Evolutionary conservation across 345 rosid genomes (phyloP).

Genomic region (Gossypioides kirkii): DNA sequence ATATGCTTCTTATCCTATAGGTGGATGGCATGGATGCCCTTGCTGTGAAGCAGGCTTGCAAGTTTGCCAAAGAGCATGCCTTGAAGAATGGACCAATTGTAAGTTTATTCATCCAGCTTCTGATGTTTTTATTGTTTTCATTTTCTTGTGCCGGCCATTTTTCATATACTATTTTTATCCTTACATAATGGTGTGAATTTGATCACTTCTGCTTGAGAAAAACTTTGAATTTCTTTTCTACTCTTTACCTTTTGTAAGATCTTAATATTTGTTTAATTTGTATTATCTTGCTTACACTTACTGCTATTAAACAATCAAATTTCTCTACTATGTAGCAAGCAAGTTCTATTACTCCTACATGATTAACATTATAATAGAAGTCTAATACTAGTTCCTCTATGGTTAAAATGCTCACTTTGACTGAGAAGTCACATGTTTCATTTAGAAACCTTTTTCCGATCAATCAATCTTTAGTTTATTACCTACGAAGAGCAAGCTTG

Average conservation of each 20-base stretch:
- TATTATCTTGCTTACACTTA: neutral
- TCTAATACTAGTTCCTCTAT: neutral
- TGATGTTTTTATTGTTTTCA: neutral
- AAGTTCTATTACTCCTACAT: neutral
- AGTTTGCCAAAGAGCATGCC: slow-evolving; percentile 83
- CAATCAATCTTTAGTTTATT: neutral
- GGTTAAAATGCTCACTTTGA: neutral
- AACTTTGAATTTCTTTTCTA: neutral
- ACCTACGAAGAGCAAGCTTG: neutral
- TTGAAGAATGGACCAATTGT: slow-evolving; percentile 94
- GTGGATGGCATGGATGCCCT: slow-evolving; percentile 98
- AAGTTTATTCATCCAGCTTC: slow-evolving; percentile 25
- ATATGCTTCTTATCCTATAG: slow-evolving; percentile 21
- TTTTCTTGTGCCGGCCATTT: neutral
- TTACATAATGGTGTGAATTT: neutral
- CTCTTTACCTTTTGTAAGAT: neutral
- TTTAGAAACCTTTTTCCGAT: neutral
- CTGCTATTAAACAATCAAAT: neutral
- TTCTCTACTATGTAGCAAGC: neutral
- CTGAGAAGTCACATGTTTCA: neutral
- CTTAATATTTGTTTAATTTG: slow-evolving; percentile 1
- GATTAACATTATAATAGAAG: neutral
- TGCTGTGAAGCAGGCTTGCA: slow-evolving; percentile 98
- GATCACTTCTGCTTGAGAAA: neutral
- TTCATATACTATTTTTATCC: neutral